Conservation (phyloP, 257 asterid species). For the Solanum habrochaites region DNA sequence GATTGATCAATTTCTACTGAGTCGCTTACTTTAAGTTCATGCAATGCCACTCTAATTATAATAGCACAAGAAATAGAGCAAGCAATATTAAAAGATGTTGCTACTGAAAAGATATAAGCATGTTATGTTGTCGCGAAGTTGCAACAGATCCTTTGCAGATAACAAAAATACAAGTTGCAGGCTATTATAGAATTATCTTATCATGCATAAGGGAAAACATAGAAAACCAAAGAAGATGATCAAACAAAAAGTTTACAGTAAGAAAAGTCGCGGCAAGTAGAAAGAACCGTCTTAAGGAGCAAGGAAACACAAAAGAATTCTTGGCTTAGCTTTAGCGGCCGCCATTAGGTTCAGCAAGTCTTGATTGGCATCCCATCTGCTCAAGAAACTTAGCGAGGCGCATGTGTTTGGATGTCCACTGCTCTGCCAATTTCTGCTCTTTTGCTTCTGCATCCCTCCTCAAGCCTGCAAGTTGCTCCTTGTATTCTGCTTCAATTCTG, state of each 20-base stretch:
- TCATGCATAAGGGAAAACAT: background rate
- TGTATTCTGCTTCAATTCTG: conserved; percentile 65
- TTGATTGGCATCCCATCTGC: conserved; percentile 51
- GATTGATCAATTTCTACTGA: background rate
- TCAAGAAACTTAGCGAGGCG: conserved; percentile 60
- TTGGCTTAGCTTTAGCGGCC: background rate
- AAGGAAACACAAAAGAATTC: background rate
- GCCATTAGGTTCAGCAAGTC: conserved; percentile 24
- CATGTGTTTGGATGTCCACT: conserved; percentile 72
- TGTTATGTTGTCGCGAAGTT: background rate
- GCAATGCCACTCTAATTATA: background rate
- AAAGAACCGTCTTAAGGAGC: background rate
- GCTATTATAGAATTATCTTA: background rate
- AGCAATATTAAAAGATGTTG: background rate
- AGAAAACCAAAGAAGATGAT: background rate
- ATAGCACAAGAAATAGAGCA: background rate
- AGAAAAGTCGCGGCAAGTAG: background rate
- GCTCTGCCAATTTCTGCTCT: conserved; percentile 87
- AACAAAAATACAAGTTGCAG: background rate
- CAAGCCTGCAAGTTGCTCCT: conserved; percentile 67
- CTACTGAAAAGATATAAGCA: background rate
- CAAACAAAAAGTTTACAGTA: background rate
- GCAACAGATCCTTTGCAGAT: background rate
- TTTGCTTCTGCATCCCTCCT: conserved; percentile 82
- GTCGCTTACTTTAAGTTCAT: background rate